A percentile compares a stretch with the other conserved stretches of the same genome.
Evolutionary conservation across 805 yeast genomes (phyloP).

Genomic region (Jamesozyma lodderae): DNA sequence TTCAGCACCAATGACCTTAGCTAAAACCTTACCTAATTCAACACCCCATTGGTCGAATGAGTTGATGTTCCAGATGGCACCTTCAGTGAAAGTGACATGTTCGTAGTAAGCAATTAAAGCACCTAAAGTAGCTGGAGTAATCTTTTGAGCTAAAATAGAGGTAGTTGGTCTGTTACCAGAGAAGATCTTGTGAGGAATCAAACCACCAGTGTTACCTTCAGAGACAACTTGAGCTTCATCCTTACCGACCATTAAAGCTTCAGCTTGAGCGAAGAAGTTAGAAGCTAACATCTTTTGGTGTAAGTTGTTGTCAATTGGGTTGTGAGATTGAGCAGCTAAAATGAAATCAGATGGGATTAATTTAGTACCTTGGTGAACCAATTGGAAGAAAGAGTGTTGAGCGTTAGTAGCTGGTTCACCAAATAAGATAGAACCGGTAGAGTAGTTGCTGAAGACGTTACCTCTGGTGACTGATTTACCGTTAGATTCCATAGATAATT

Average conservation of each 20-base stretch:
- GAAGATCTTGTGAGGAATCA: conserved; percentile 93
- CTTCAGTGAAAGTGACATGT: conserved; percentile 94
- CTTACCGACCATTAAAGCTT: conserved; percentile 96
- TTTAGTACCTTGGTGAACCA: conserved; percentile 98
- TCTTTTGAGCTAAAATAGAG: conserved; percentile 87
- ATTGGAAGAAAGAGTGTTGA: conserved; percentile 98
- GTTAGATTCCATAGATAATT: conserved; percentile 97
- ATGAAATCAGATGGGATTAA: conserved; percentile 95
- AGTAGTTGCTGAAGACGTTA: conserved; percentile 83
- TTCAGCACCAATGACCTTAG: conserved; percentile 90
- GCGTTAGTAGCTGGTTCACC: conserved; percentile 99
- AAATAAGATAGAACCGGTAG: conserved; percentile 89
- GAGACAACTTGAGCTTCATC: conserved; percentile 70
- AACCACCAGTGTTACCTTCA: conserved; percentile 80
- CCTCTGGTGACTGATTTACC: conserved; percentile 96
- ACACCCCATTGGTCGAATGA: conserved; percentile 99
- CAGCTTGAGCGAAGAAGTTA: conserved; percentile 96
- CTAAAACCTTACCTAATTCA: conserved; percentile 95
- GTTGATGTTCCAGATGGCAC: conserved; percentile 99
- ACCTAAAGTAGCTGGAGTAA: conserved; percentile 95
- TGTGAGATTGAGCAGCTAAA: conserved; percentile 94
- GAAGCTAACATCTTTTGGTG: conserved; percentile 99
- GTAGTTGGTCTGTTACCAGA: conserved; percentile 99
- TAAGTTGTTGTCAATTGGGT: conserved; percentile 87
- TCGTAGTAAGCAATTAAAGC: conserved; percentile 96